Evolutionary conservation across 139 green algal species (phyloP).

Genomic region (Dunaliella sp.): DNA sequence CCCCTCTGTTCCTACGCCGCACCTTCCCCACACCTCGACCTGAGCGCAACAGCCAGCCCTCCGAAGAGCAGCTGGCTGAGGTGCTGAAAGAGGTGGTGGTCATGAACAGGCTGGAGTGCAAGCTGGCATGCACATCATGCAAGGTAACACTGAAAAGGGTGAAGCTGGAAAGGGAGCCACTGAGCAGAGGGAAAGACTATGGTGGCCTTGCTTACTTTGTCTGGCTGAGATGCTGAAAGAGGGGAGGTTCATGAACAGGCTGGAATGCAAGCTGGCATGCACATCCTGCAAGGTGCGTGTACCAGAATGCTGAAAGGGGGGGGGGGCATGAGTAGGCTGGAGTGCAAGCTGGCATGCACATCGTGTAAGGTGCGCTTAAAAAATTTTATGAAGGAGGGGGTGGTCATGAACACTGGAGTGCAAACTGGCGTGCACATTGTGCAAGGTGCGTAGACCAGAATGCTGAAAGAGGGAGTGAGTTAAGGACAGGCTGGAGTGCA

Average conservation of each 20-base stretch:
- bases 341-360: constrained; percentile 89
- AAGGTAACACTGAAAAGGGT: too few relatives aligned
- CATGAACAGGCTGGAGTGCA: constrained; percentile 94
- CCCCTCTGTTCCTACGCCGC: constrained; percentile 57
- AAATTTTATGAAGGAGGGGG: background rate
- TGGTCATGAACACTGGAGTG: background rate
- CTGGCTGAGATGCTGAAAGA: background rate
- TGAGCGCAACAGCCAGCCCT: background rate
- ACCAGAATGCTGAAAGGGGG: constrained; percentile 37
- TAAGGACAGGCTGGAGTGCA: constrained; percentile 94
- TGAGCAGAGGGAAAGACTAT: too few relatives aligned
- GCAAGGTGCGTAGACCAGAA: background rate
- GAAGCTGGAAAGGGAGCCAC: too few relatives aligned
- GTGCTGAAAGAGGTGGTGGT: constrained; percentile 40
- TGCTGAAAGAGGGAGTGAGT: constrained; percentile 39
- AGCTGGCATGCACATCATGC: constrained; percentile 70
- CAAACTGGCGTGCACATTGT: background rate
- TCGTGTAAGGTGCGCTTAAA: constrained; percentile 74
- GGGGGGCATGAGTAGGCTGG: constrained; percentile 79
- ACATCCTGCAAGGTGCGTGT: background rate
- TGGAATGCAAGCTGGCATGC: background rate
- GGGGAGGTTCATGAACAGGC: background rate
- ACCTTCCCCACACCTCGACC: constrained; percentile 34
- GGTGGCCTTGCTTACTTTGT: too few relatives aligned
- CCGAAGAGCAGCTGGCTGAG: constrained; percentile 25